Percentiles rank a stretch among this genome's conserved stretches.
Evolutionary conservation across 306 rosid genomes (phyloP).

Genomic region (Lathyrus tuberosus): DNA sequence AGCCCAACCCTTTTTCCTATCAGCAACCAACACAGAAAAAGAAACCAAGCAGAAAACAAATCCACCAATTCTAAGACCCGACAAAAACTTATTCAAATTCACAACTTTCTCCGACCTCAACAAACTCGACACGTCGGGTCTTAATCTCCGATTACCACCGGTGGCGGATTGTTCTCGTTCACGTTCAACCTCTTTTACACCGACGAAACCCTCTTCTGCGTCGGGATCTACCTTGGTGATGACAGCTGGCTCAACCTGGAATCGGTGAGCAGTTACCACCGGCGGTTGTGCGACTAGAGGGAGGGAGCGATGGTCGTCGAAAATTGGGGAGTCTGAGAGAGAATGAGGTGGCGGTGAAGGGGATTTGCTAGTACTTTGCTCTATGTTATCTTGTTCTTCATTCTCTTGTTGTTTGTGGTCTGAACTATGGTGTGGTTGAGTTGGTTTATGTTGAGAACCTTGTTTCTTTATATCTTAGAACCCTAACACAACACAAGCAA

Average conservation of each 20-base stretch:
- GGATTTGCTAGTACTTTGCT: slow-evolving; percentile 32
- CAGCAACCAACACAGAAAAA: slow-evolving; percentile 71
- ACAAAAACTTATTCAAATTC: slow-evolving; percentile 33
- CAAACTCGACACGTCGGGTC: slow-evolving; percentile 49
- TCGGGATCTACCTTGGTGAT: slow-evolving; percentile 59
- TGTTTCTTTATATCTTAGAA: neutral
- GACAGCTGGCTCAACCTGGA: slow-evolving; percentile 56
- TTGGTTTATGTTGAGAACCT: neutral
- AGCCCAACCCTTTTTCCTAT: slow-evolving; percentile 40
- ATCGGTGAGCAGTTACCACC: slow-evolving; percentile 49
- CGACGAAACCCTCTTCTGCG: slow-evolving; percentile 52
- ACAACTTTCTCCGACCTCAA: slow-evolving; percentile 23
- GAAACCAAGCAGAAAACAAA: slow-evolving; percentile 61
- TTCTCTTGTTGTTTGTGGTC: neutral
- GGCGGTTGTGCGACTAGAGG: slow-evolving; percentile 43
- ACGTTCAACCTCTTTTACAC: slow-evolving; percentile 35
- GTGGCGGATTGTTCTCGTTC: slow-evolving; percentile 16
- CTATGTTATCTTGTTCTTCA: slow-evolving; percentile 11
- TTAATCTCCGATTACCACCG: slow-evolving; percentile 44
- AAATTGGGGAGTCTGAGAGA: slow-evolving; percentile 45
- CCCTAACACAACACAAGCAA: neutral
- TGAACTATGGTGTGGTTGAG: neutral
- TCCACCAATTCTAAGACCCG: slow-evolving; percentile 59
- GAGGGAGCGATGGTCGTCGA: slow-evolving; percentile 45
- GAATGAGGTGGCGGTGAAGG: slow-evolving; percentile 56